phyloP scores from a whole-genome alignment of 2,329 filamentous ascomycete species.

The Botrytis deweyae region DNA sequence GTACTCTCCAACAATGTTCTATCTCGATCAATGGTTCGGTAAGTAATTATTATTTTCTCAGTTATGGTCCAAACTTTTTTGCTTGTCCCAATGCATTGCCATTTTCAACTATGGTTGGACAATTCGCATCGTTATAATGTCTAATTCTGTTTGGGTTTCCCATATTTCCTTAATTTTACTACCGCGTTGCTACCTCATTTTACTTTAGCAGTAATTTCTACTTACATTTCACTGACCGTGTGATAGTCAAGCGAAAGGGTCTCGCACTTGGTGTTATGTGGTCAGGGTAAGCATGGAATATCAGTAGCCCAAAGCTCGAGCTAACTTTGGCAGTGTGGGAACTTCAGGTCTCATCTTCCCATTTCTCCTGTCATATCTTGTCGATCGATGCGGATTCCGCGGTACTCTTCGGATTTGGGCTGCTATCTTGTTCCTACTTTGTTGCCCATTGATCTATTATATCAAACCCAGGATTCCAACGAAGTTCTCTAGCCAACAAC shows the following conservation, averaged over 20 bases:
- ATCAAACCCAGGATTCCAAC: constrained; percentile 55
- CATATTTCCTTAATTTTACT: background rate
- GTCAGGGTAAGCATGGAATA: constrained; percentile 31
- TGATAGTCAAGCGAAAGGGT: constrained; percentile 43
- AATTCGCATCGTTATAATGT: background rate
- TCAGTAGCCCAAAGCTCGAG: background rate
- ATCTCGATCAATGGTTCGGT: constrained; percentile 50
- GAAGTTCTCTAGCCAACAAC: constrained; percentile 18
- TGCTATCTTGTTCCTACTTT: constrained; percentile 42
- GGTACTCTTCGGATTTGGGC: constrained; percentile 45
- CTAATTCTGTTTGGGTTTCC: background rate
- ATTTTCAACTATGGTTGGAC: background rate
- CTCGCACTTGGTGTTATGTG: constrained; percentile 52
- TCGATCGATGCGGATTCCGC: constrained; percentile 43
- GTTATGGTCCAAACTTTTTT: background rate
- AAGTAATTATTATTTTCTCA: background rate
- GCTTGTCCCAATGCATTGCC: background rate
- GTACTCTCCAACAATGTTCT: constrained; percentile 44
- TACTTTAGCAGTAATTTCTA: background rate
- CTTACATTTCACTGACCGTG: background rate
- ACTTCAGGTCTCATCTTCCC: constrained; percentile 37
- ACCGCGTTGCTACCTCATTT: background rate
- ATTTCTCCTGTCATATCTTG: constrained; percentile 43
- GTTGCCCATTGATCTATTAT: constrained; percentile 52
- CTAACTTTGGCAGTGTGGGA: constrained; percentile 20